Conservation (phyloP, 2,329 filamentous ascomycete genomes). For the Scytalidium sp. region DNA sequence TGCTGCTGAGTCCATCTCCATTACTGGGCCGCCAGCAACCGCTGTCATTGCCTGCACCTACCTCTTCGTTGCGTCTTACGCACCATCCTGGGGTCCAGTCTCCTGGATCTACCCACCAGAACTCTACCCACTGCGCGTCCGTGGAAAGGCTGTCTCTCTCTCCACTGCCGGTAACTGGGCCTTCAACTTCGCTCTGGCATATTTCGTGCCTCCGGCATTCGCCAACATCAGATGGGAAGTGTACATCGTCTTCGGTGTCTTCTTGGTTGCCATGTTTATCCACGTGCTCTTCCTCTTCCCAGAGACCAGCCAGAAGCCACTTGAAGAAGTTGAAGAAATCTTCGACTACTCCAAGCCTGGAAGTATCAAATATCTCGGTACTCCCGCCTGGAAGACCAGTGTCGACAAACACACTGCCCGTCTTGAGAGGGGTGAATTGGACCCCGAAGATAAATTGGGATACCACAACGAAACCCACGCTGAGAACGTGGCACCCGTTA, state of each 20-base stretch:
- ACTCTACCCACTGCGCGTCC: conserved; percentile 40
- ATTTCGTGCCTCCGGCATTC: conserved; percentile 39
- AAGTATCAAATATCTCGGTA: conserved; percentile 16
- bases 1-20: conserved; percentile 38
- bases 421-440: conserved; percentile 24
- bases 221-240: conserved; percentile 42
- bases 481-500: conserved; percentile 4
- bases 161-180: conserved; percentile 45
- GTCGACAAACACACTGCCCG: conserved; percentile 18
- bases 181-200: conserved; percentile 43
- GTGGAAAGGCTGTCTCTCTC: conserved; percentile 48
- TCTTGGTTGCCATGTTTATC: conserved; percentile 41
- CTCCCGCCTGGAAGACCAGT: conserved; percentile 15
- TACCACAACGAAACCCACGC: conserved; percentile 7
- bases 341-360: conserved; percentile 40
- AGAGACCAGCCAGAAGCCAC: conserved; percentile 49
- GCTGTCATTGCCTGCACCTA: conserved; percentile 62
- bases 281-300: conserved; percentile 50
- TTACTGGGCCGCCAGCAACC: conserved; percentile 44
- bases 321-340: conserved; percentile 46
- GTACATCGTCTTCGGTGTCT: conserved; percentile 45
- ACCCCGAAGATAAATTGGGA: conserved; percentile 23
- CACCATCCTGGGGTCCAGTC: conserved; percentile 40
- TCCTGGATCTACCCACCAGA: conserved; percentile 45
- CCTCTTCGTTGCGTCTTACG: conserved; percentile 52